These are phyloP conservation scores for Amaranthus palmeri DNA, from an alignment of 148 eudicot genomes.

Conservation along the genomic window DNA sequence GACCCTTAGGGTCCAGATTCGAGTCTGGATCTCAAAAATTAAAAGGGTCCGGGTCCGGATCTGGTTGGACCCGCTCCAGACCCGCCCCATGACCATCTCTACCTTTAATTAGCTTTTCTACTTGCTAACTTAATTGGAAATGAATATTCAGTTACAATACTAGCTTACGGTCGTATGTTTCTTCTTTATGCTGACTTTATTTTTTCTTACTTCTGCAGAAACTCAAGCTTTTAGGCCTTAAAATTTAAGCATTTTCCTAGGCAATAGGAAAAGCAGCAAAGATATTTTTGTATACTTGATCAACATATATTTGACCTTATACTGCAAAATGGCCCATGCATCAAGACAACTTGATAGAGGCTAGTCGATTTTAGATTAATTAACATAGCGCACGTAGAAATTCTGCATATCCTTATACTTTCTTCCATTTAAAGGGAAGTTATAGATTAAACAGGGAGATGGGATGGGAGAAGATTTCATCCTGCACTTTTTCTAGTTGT, in stretches of 20 bases:
- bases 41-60: too few species aligned
- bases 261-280: conserved; percentile 1
- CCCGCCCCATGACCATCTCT: too few species aligned
- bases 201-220: conserved; percentile 36
- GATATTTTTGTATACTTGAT: conserved; percentile 1
- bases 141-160: too few species aligned
- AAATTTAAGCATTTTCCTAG: conserved; percentile 24
- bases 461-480: background rate
- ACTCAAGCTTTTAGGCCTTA: conserved; percentile 47
- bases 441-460: background rate
- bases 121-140: too few species aligned
- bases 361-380: conserved; percentile 13
- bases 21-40: too few species aligned
- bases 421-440: conserved; percentile 1
- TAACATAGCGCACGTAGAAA: conserved; percentile 3
- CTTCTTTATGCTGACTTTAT: conserved; percentile 9
- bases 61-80: too few species aligned
- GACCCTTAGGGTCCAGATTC: too few species aligned
- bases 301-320: conserved; percentile 6
- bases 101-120: too few species aligned
- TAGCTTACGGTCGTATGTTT: too few species aligned
- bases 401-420: background rate
- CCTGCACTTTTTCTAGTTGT: background rate
- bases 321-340: conserved; percentile 2
- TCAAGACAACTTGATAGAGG: conserved; percentile 5